A percentile compares a stretch with the other conserved stretches of the same genome.
These are phyloP conservation scores for Volvariella volvacea DNA, from an alignment of 1,284 basidiomycete genomes.

Conservation along the genomic window DNA sequence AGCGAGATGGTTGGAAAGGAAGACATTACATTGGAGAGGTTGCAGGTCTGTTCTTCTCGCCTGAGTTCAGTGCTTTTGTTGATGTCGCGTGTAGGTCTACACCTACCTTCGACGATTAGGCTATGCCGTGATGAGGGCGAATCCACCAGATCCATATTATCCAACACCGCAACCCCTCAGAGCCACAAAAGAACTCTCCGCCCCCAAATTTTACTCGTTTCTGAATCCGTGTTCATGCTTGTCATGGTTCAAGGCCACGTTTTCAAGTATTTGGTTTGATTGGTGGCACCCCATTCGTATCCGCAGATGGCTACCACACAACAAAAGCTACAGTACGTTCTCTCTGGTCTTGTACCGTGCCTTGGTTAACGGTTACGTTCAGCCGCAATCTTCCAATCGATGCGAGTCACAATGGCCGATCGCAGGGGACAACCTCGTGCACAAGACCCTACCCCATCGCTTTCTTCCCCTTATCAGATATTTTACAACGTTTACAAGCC, in stretches of 20 bases:
- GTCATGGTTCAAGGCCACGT: background rate
- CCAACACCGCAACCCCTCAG: constrained; percentile 38
- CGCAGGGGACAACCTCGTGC: constrained; percentile 46
- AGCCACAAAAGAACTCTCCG: constrained; percentile 8
- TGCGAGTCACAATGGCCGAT: constrained; percentile 62
- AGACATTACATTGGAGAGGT: constrained; percentile 74
- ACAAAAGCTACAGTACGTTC: constrained; percentile 41
- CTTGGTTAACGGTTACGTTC: background rate
- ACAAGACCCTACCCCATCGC: constrained; percentile 17
- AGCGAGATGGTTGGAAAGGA: constrained; percentile 77
- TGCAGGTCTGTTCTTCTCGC: constrained; percentile 60
- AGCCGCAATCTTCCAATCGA: constrained; percentile 66
- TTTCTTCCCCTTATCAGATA: constrained; percentile 63
- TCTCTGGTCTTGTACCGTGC: background rate
- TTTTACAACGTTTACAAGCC: constrained; percentile 96
- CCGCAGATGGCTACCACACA: constrained; percentile 36
- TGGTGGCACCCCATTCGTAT: constrained; percentile 58
- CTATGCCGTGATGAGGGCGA: constrained; percentile 77
- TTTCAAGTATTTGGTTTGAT: constrained; percentile 23
- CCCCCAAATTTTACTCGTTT: background rate
- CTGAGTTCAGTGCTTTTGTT: constrained; percentile 6
- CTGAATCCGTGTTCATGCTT: no score
- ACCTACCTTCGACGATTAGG: constrained; percentile 89
- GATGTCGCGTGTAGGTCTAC: constrained; percentile 61
- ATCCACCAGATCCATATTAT: constrained; percentile 54